These are phyloP conservation scores for Salix arbutifolia DNA, from an alignment of 345 rosid genomes.

Conservation along the genomic window DNA sequence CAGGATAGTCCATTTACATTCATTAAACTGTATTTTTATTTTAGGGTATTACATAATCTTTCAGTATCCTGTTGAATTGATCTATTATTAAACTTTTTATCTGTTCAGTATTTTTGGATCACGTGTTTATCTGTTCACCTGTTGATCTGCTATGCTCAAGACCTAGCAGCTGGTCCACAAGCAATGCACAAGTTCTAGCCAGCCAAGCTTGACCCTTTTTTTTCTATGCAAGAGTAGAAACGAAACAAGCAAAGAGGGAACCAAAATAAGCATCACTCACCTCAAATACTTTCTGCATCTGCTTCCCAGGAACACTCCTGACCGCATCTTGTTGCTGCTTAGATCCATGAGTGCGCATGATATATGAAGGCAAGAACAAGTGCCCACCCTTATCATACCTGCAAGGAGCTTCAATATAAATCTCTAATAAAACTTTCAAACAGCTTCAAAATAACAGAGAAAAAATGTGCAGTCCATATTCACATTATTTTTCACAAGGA, in stretches of 20 bases:
- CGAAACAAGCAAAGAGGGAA: background rate
- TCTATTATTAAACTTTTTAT: background rate
- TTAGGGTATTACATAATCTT: background rate
- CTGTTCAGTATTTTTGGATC: background rate
- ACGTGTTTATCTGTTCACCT: background rate
- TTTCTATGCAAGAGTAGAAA: background rate
- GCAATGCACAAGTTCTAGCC: background rate
- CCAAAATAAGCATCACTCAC: background rate
- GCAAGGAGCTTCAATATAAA: slow-evolving; percentile 1
- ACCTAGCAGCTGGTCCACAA: background rate
- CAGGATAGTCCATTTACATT: background rate
- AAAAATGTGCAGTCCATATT: background rate
- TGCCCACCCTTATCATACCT: slow-evolving; percentile 34
- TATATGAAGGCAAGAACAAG: slow-evolving; percentile 29
- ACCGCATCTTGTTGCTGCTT: slow-evolving; percentile 26
- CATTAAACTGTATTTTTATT: background rate
- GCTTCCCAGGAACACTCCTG: slow-evolving; percentile 14
- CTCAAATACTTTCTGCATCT: slow-evolving; percentile 31
- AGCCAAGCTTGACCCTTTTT: background rate
- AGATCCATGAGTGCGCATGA: slow-evolving; percentile 37
- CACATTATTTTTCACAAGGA: background rate
- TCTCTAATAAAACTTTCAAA: background rate
- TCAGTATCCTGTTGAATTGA: background rate
- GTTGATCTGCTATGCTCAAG: background rate
- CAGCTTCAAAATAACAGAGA: background rate